Conservation (phyloP, 2,329 filamentous ascomycete species). For the Akanthomyces dipterigenus region DNA sequence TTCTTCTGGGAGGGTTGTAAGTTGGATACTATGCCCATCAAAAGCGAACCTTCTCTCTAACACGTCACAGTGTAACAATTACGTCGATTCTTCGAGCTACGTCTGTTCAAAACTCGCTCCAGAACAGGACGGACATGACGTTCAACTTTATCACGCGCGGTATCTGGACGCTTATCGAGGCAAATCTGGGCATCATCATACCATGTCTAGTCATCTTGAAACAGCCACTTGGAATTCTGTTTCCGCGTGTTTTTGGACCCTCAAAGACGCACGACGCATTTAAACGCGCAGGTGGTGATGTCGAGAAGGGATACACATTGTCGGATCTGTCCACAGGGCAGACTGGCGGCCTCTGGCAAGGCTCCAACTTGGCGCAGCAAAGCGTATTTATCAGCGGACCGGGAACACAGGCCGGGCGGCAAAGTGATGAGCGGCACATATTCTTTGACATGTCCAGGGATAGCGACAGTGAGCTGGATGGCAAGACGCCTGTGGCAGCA, state of each 20-base stretch:
- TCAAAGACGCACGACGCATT: slow-evolving; percentile 6
- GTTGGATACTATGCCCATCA: slow-evolving; percentile 8
- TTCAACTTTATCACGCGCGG: slow-evolving; percentile 21
- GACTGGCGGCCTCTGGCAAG: neutral
- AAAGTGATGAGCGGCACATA: slow-evolving; percentile 8
- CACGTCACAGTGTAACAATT: slow-evolving; percentile 22
- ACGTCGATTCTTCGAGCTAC: slow-evolving; percentile 31
- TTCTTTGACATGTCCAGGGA: neutral
- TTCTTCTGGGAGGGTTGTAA: slow-evolving; percentile 31
- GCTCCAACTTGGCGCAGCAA: slow-evolving; percentile 7
- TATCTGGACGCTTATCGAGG: slow-evolving; percentile 31
- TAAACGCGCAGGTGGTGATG: neutral
- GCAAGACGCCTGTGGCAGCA: neutral
- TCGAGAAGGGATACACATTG: neutral
- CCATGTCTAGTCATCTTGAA: slow-evolving; percentile 27
- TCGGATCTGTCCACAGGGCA: neutral
- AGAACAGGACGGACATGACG: slow-evolving; percentile 24
- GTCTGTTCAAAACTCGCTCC: slow-evolving; percentile 26
- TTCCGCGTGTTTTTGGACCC: slow-evolving; percentile 16
- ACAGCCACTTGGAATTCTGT: slow-evolving; percentile 16
- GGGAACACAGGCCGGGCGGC: neutral
- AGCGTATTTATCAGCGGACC: slow-evolving; percentile 9
- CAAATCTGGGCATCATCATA: slow-evolving; percentile 31
- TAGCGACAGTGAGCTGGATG: neutral
- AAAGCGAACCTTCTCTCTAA: neutral